Conservation (phyloP, 2,329 filamentous ascomycete species). For the Waltergamsia citrina region DNA sequence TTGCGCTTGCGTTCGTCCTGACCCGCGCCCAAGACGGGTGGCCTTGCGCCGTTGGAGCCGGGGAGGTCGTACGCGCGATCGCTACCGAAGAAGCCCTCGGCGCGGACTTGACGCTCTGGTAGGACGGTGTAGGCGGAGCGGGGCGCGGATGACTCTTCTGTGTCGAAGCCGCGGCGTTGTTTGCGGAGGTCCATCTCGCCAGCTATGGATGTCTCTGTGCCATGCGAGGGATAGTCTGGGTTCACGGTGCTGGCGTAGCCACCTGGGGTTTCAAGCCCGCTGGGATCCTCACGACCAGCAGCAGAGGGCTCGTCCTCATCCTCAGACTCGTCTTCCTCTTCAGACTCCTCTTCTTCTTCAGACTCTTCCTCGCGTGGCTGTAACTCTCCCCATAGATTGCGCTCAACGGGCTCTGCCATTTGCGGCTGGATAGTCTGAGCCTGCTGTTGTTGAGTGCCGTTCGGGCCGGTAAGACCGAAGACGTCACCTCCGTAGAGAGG, state of each 20-base stretch:
- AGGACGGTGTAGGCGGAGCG: constrained; percentile 83
- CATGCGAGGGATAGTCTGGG: constrained; percentile 64
- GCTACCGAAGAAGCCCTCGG: constrained; percentile 92
- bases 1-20: constrained; percentile 73
- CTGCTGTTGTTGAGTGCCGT: constrained; percentile 14
- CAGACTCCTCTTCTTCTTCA: constrained; percentile 65
- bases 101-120: constrained; percentile 75
- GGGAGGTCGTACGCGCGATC: constrained; percentile 84
- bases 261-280: constrained; percentile 70
- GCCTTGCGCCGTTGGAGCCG: constrained; percentile 38
- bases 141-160: constrained; percentile 67
- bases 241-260: constrained; percentile 74
- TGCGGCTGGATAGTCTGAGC: constrained; percentile 26
- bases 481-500: constrained; percentile 92
- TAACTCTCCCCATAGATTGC: constrained; percentile 84
- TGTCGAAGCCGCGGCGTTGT: constrained; percentile 70
- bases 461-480: constrained; percentile 60
- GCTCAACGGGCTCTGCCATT: constrained; percentile 72
- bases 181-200: constrained; percentile 92
- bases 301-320: constrained; percentile 51
- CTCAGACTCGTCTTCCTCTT: constrained; percentile 58
- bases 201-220: constrained; percentile 62
- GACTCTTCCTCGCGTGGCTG: constrained; percentile 71
- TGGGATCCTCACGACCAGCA: constrained; percentile 54
- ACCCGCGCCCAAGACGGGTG: constrained; percentile 66